These are phyloP conservation scores for Cryptococcus sp. DNA, from an alignment of 1,284 basidiomycete genomes.

Conservation along the genomic window DNA sequence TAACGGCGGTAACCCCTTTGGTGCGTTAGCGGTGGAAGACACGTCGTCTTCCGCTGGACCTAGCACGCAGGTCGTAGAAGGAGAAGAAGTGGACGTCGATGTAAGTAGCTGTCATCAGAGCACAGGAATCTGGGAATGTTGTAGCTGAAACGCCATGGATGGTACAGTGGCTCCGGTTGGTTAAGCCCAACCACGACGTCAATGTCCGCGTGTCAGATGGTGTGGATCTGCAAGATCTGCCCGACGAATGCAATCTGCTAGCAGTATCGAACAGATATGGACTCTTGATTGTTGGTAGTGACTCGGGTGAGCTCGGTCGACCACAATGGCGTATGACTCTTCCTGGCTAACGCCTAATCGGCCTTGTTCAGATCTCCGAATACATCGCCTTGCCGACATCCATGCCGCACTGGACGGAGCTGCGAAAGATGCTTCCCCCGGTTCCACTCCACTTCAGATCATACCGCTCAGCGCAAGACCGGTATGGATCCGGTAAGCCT, in stretches of 20 bases:
- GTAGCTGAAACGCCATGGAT: neutral
- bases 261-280: constrained; percentile 50
- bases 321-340: neutral
- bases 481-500: constrained; percentile 46
- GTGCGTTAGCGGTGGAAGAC: constrained; percentile 35
- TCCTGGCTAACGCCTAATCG: neutral
- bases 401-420: constrained; percentile 36
- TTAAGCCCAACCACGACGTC: constrained; percentile 52
- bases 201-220: constrained; percentile 47
- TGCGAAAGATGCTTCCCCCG: constrained; percentile 33
- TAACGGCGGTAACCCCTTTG: constrained; percentile 37
- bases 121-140: neutral
- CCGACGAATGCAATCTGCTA: constrained; percentile 50
- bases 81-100: constrained; percentile 47
- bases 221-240: constrained; percentile 43
- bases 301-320: constrained; percentile 34
- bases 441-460: constrained; percentile 25
- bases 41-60: constrained; percentile 22
- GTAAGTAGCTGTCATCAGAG: constrained; percentile 19
- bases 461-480: constrained; percentile 42
- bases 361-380: constrained; percentile 35
- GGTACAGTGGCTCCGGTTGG: constrained; percentile 51
- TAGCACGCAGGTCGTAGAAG: constrained; percentile 31
- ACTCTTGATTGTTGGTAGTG: constrained; percentile 51
- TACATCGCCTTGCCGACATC: constrained; percentile 41